Evolutionary conservation across 129 eudicot species (phyloP).

Genomic region (Cynara cardunculus): DNA sequence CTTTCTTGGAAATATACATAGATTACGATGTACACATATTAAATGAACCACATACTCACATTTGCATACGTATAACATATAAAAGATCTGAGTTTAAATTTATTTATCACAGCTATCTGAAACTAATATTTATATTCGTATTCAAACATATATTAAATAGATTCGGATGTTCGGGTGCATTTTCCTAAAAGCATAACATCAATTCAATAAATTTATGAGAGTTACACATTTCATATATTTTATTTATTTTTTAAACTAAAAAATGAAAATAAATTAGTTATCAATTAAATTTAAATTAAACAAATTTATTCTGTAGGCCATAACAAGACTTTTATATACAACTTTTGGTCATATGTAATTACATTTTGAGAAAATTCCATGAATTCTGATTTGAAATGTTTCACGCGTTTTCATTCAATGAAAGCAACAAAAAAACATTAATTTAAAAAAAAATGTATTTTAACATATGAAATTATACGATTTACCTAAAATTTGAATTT

Average conservation of each 20-base stretch:
- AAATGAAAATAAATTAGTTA: too few relatives aligned
- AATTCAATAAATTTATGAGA: too few relatives aligned
- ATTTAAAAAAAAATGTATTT: background rate
- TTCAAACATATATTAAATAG: background rate
- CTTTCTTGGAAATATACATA: background rate
- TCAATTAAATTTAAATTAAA: background rate
- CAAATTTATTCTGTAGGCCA: background rate
- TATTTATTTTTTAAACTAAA: too few relatives aligned
- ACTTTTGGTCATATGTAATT: background rate
- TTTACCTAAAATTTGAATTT: too few relatives aligned
- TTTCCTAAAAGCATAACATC: background rate
- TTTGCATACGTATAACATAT: too few relatives aligned
- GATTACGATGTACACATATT: background rate
- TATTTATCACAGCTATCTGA: background rate
- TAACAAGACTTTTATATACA: background rate
- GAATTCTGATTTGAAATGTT: background rate
- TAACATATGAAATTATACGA: too few relatives aligned
- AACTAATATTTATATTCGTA: background rate
- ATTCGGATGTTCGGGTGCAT: background rate
- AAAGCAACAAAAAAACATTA: background rate
- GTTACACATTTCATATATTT: background rate
- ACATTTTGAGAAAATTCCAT: background rate
- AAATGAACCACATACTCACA: background rate
- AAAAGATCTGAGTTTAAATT: background rate
- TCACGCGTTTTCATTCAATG: conserved; percentile 7